Base-by-base conservation (phyloP, 768 basidiomycete species). In the Rhizopogon salebrosus region DNA sequence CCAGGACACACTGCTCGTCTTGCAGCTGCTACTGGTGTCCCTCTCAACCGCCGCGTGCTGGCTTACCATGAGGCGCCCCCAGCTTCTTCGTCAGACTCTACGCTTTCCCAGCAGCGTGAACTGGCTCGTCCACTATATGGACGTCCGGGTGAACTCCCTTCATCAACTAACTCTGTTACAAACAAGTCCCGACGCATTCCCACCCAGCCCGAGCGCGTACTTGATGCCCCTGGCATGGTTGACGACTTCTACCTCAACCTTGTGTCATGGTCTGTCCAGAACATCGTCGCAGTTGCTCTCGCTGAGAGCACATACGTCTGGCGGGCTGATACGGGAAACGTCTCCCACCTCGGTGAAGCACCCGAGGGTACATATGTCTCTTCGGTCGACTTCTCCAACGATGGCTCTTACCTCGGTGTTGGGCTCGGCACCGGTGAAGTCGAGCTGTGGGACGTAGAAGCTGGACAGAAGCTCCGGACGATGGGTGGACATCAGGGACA, bases 191-290 rank as follows among this genome's bases (percentile, higher is more conserved):
- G 95, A 18, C 85, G 87, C 59, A 91, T 98, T 50, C 80, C 93
- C 0, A 89, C 89, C 0, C 82, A 85, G 22, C 92, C 95, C 0
- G 90, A 95, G 60, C 82, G 93, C n/a, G 93, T 98, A 7, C 78
- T 99, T 9, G 97, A 98, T 60, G 95, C 95, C 0, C 94, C 94
- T 1, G 92, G 92, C 6, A 85, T 90, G 78, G 78, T 85, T 9
- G 93, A 98, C 59, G 97, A 99, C 68, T 99, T 95, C 68, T 99
- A 99, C 64, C 83, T 99, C 63, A 99, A 98, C 67, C 76, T 99
- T 49, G 68, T 98, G 48, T 80, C 86, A 16, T 99, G 97, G 97
- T 89, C 88, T 34, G 79, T 78, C 38, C 80, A 81, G 58, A 98
- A 98, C 67, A 72, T 85, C 24, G 83, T 99, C 10, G 94, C 89